phyloP scores from a whole-genome alignment of 2,329 filamentous ascomycete genomes.

The Penicillium sclerotiorum region DNA sequence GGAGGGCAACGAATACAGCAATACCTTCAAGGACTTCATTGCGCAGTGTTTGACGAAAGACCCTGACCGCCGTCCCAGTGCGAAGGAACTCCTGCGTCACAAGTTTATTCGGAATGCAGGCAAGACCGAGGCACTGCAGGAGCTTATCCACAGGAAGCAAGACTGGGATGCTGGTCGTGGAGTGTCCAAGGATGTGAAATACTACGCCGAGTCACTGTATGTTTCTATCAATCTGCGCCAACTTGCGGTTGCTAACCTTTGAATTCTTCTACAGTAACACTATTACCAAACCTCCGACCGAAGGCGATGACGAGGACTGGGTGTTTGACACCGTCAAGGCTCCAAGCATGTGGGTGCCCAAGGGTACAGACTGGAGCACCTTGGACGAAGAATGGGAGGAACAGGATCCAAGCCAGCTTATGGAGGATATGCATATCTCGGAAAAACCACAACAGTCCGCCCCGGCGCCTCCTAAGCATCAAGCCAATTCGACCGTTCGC shows the following conservation, averaged over 20 bases:
- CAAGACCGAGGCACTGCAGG: slow-evolving; percentile 83
- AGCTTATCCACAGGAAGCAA: slow-evolving; percentile 78
- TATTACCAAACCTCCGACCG: slow-evolving; percentile 57
- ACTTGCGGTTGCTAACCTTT: no score
- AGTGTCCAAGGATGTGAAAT: slow-evolving; percentile 71
- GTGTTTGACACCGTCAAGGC: slow-evolving; percentile 91
- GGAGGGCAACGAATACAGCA: slow-evolving; percentile 78
- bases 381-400: slow-evolving; percentile 36
- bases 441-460: slow-evolving; percentile 44
- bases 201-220: slow-evolving; percentile 89
- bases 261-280: slow-evolving; percentile 56
- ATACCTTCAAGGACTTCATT: slow-evolving; percentile 92
- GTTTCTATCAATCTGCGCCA: slow-evolving; percentile 27
- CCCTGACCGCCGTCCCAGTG: slow-evolving; percentile 78
- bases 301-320: slow-evolving; percentile 83
- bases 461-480: slow-evolving; percentile 50
- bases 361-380: slow-evolving; percentile 50
- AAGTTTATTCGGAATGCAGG: slow-evolving; percentile 85
- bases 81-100: slow-evolving; percentile 84
- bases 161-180: slow-evolving; percentile 76
- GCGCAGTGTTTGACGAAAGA: slow-evolving; percentile 90
- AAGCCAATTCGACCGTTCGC: slow-evolving; percentile 61
- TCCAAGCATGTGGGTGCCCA: slow-evolving; percentile 61
- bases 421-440: slow-evolving; percentile 43
- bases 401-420: slow-evolving; percentile 36